A percentile compares a stretch with the other conserved stretches of the same genome.
Evolutionary conservation across 495 filamentous ascomycete genomes (phyloP).

Genomic region (Tetracladium marchalianum): DNA sequence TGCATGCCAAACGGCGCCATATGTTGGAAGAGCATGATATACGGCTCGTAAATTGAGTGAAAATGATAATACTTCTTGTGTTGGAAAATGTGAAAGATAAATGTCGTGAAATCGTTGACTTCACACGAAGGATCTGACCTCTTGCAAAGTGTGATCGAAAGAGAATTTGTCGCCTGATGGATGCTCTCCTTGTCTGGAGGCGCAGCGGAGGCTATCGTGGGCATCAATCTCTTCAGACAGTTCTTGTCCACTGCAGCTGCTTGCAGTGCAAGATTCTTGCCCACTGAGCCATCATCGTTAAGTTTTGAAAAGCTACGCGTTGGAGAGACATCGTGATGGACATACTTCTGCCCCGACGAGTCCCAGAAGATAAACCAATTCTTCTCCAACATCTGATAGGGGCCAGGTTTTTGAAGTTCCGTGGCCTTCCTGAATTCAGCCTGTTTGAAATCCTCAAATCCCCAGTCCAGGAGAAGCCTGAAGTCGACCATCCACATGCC

Average conservation of each 20-base stretch:
- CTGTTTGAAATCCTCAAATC: slow-evolving; percentile 6
- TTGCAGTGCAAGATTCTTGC: slow-evolving; percentile 26
- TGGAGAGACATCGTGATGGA: slow-evolving; percentile 39
- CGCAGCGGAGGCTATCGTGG: slow-evolving; percentile 9
- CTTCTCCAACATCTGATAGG: slow-evolving; percentile 35
- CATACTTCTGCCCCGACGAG: slow-evolving; percentile 28
- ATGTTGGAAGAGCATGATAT: slow-evolving; percentile 36
- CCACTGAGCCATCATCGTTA: slow-evolving; percentile 27
- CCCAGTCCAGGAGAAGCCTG: slow-evolving; percentile 34
- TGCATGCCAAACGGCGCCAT: slow-evolving; percentile 36
- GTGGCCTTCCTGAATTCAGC: slow-evolving; percentile 27
- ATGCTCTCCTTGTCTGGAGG: slow-evolving; percentile 28
- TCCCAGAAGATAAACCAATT: slow-evolving; percentile 52
- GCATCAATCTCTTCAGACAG: slow-evolving; percentile 34
- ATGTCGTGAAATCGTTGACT: slow-evolving; percentile 32
- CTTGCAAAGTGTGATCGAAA: slow-evolving; percentile 39
- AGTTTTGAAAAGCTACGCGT: slow-evolving; percentile 35
- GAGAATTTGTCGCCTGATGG: slow-evolving; percentile 47
- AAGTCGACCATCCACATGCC: slow-evolving; percentile 43
- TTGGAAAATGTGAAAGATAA: slow-evolving; percentile 40
- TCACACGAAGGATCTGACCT: slow-evolving; percentile 33
- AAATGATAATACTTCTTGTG: slow-evolving; percentile 36
- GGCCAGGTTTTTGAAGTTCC: slow-evolving; percentile 35
- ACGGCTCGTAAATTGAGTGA: slow-evolving; percentile 43
- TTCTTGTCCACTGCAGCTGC: slow-evolving; percentile 20